Conservation (phyloP, 2,329 filamentous ascomycete species). For the Escovopsis sp. region DNA sequence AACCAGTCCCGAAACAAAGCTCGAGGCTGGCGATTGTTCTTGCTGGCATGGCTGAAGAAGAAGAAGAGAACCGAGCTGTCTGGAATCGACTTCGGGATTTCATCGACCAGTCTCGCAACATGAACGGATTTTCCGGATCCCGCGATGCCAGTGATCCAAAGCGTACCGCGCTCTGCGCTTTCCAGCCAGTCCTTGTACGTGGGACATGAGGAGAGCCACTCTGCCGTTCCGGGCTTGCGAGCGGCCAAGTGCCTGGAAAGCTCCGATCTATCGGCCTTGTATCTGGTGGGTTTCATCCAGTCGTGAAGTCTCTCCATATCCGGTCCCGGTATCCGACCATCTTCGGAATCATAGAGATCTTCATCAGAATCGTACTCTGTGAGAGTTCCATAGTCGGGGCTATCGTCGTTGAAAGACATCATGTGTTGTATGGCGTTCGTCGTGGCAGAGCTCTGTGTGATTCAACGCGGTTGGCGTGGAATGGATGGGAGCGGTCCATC, state of each 20-base stretch:
- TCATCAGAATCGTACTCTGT: too few species aligned
- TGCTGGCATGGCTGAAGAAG: slow-evolving; percentile 25
- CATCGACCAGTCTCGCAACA: slow-evolving; percentile 15
- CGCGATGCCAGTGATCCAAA: slow-evolving; percentile 22
- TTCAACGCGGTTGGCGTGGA: too few species aligned
- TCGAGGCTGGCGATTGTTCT: slow-evolving; percentile 17
- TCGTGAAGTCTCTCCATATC: too few species aligned
- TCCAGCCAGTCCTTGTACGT: slow-evolving; percentile 9
- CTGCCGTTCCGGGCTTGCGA: slow-evolving; percentile 10
- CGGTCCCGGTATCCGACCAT: too few species aligned
- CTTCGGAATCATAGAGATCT: too few species aligned
- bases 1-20: slow-evolving; percentile 21
- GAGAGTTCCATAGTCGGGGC: too few species aligned
- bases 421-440: too few species aligned
- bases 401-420: too few species aligned
- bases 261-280: too few species aligned
- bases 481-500: too few species aligned
- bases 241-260: slow-evolving; percentile 11
- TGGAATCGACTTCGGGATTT: slow-evolving; percentile 4
- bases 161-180: slow-evolving; percentile 6
- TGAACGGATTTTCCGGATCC: slow-evolving; percentile 25
- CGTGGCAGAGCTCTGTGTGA: too few species aligned
- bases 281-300: too few species aligned
- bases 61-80: slow-evolving; percentile 19
- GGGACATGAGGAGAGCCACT: slow-evolving; percentile 7